Evolutionary conservation across 257 asterid species (phyloP).

Genomic region (Voacanga thouarsii): DNA sequence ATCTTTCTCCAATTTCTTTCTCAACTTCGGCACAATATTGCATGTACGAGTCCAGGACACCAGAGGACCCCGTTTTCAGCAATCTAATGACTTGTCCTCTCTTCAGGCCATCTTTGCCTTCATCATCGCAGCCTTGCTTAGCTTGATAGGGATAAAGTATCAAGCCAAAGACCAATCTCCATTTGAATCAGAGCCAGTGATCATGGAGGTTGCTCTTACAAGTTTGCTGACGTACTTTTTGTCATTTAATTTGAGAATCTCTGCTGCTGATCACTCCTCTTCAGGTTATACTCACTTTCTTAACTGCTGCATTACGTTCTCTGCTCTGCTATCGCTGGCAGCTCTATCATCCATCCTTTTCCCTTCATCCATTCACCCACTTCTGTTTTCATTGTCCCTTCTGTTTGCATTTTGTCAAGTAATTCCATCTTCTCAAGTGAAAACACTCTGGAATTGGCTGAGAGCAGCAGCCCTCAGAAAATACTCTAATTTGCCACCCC

Average conservation of each 20-base stretch:
- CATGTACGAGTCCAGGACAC: too few species aligned
- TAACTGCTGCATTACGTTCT: not conserved
- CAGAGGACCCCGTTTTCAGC: too few species aligned
- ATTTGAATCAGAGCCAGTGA: constrained; percentile 8
- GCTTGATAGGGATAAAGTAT: not conserved
- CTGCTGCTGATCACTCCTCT: not conserved
- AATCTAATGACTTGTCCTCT: not conserved
- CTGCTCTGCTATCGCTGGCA: constrained; percentile 5
- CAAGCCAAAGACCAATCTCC: constrained; percentile 16
- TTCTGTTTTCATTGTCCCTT: not conserved
- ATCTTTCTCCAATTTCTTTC: too few species aligned
- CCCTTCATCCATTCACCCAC: not conserved
- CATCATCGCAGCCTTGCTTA: not conserved
- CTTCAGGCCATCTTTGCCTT: constrained; percentile 1
- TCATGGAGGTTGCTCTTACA: not conserved
- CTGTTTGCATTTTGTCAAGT: not conserved
- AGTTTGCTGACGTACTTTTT: constrained; percentile 4
- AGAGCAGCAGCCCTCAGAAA: not conserved
- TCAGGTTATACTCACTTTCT: not conserved
- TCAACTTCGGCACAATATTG: too few species aligned
- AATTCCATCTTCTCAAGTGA: not conserved
- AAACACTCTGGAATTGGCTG: constrained; percentile 4
- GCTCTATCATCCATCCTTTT: not conserved
- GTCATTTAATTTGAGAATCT: not conserved
- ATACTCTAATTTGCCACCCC: not conserved